A percentile compares a stretch with the other conserved stretches of the same genome.
These are phyloP conservation scores for Microthyrium microscopicum DNA, from an alignment of 2,329 filamentous ascomycete genomes.

Conservation along the genomic window DNA sequence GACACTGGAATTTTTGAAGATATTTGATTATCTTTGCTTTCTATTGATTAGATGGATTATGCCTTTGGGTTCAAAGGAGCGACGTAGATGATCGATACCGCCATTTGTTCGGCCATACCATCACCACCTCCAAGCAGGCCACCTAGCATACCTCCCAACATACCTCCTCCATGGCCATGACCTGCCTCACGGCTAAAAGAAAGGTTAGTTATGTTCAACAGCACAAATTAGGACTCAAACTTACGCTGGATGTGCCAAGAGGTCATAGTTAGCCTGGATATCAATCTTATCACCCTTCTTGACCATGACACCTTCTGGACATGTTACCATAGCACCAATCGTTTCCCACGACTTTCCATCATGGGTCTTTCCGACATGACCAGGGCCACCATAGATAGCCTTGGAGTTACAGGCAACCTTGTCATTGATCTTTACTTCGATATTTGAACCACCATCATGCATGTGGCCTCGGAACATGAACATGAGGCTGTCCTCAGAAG, in stretches of 20 bases:
- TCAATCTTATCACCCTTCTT: constrained; percentile 7
- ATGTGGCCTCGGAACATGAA: constrained; percentile 1
- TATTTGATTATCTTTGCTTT: no score
- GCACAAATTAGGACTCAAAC: neutral
- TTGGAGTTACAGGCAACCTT: constrained; percentile 4
- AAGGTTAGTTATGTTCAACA: neutral
- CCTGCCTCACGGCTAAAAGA: neutral
- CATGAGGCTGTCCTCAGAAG: constrained; percentile 3
- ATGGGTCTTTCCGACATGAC: neutral
- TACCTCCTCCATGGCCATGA: neutral
- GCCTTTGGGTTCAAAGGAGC: constrained; percentile 1
- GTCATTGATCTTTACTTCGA: constrained; percentile 1
- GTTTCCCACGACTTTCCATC: constrained; percentile 4
- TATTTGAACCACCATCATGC: constrained; percentile 4
- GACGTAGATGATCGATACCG: constrained; percentile 2
- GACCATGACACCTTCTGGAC: constrained; percentile 1
- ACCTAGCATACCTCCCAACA: neutral
- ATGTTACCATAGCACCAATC: constrained; percentile 4
- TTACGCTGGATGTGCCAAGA: constrained; percentile 6
- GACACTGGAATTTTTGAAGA: no score
- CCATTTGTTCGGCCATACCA: constrained; percentile 3
- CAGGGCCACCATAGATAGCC: constrained; percentile 4
- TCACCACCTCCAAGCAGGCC: neutral
- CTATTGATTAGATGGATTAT: no score
- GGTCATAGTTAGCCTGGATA: constrained; percentile 3